Evolutionary conservation across 352 stramenopile genomes (phyloP).

Genomic region (Globisporangium cederbergense): DNA sequence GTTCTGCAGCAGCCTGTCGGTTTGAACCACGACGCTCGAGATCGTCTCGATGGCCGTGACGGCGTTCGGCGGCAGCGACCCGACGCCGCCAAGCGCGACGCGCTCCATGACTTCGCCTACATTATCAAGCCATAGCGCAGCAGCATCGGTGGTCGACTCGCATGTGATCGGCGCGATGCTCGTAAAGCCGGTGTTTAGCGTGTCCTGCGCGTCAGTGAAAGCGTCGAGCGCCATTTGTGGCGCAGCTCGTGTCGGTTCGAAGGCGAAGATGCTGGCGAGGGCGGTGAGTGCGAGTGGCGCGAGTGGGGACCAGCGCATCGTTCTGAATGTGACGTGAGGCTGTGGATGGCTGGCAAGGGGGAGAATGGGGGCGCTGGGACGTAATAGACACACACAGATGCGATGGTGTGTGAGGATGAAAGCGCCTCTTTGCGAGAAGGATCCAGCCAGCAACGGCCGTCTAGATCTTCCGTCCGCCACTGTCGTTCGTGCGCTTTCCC

Average conservation of each 20-base stretch:
- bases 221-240: background rate
- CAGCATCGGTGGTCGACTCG: slow-evolving; percentile 15
- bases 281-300: background rate
- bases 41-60: slow-evolving; percentile 35
- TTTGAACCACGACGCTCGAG: slow-evolving; percentile 22
- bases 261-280: background rate
- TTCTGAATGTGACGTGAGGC: background rate
- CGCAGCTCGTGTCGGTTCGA: background rate
- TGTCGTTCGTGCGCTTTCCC: background rate
- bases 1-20: slow-evolving; percentile 24
- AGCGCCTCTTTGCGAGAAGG: background rate
- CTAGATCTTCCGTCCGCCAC: background rate
- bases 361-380: background rate
- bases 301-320: background rate
- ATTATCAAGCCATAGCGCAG: slow-evolving; percentile 28
- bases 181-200: slow-evolving; percentile 33
- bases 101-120: slow-evolving; percentile 44
- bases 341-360: background rate
- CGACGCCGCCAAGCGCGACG: slow-evolving; percentile 37
- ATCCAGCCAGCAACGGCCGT: background rate
- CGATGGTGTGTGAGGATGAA: background rate
- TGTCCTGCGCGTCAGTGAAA: slow-evolving; percentile 7
- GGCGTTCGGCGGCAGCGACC: slow-evolving; percentile 30
- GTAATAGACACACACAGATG: background rate
- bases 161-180: slow-evolving; percentile 28